Base-by-base conservation (phyloP, 2,329 filamentous ascomycete species). In the Neofusicoccum umdonicola region DNA sequence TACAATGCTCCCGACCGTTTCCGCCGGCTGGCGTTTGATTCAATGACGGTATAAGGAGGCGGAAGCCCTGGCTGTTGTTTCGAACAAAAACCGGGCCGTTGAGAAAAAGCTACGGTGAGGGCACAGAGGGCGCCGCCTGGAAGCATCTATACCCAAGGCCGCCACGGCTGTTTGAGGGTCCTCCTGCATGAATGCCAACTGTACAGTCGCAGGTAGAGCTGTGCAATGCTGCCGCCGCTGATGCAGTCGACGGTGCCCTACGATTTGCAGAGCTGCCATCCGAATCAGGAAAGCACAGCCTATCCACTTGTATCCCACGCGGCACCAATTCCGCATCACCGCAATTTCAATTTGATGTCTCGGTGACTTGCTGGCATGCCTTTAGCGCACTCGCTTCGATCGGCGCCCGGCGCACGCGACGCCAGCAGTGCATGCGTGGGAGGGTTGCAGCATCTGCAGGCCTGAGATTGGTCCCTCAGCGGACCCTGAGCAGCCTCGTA, bases 251-350 rank as follows among this genome's bases (percentile, higher is more conserved):
- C 27, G 7, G 15, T 60, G 42, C 27, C n/a, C 19, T n/a, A 35
- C 7, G 27, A 31, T 19, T 15, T 47, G 6, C n/a, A 47, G 3
- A 19, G 13, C 13, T 19, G n/a, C 31, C 37, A 45, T 15, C 42
- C 42, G 31, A 47, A 60, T 35, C 31, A 60, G 42, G 56, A 35
- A 60, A 47, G 4, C n/a, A 41, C 41, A 47, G 42, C 15, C 15
- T 42, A 47, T 19, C 34, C 27, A 37, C 41, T 35, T 22, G 42
- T 39, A 60, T 60, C 56, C 42, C 41, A 39, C 42, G 56, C 56
- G 56, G 56, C 41, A 47, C 41, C 22, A 19, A 47, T 60, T 47
- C 56, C 56, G 56, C 56, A 60, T 47, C 56, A 60, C 56, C n/a
- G 56, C 42, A 60, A 22, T 47, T 45, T 60, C 39, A 22, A 60